Evolutionary conservation across 1,284 basidiomycete genomes (phyloP).

Genomic region (Ceratobasidium sp.): DNA sequence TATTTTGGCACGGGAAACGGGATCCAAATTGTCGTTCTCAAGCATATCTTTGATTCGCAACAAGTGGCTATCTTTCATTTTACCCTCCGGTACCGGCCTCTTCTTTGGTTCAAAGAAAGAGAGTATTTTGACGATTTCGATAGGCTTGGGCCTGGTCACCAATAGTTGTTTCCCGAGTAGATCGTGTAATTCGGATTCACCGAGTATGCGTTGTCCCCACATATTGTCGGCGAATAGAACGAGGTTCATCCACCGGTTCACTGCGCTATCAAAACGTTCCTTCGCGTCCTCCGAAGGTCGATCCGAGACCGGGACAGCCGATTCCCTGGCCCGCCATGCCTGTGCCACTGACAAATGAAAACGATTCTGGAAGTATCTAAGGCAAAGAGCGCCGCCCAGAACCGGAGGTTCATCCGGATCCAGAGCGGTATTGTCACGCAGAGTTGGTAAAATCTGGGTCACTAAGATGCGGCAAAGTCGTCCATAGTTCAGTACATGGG

Average conservation of each 20-base stretch:
- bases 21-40: too few relatives aligned
- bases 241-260: not conserved
- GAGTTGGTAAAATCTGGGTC: not conserved
- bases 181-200: not conserved
- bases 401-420: not conserved
- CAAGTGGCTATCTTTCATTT: conserved; percentile 4
- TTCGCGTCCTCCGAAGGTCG: not conserved
- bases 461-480: not conserved
- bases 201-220: not conserved
- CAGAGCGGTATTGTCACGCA: not conserved
- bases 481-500: too few relatives aligned
- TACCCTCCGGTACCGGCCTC: not conserved
- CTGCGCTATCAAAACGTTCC: not conserved
- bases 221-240: not conserved
- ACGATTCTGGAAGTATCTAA: not conserved
- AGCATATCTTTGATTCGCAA: not conserved
- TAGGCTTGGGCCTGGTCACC: not conserved
- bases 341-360: not conserved
- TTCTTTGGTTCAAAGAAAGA: not conserved
- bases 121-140: not conserved
- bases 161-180: not conserved
- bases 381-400: not conserved
- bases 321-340: not conserved
- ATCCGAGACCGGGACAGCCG: not conserved
- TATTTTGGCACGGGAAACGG: too few relatives aligned